Base-by-base conservation (phyloP, 1,284 basidiomycete genomes). In the Ceratobasidium theobromae region DNA sequence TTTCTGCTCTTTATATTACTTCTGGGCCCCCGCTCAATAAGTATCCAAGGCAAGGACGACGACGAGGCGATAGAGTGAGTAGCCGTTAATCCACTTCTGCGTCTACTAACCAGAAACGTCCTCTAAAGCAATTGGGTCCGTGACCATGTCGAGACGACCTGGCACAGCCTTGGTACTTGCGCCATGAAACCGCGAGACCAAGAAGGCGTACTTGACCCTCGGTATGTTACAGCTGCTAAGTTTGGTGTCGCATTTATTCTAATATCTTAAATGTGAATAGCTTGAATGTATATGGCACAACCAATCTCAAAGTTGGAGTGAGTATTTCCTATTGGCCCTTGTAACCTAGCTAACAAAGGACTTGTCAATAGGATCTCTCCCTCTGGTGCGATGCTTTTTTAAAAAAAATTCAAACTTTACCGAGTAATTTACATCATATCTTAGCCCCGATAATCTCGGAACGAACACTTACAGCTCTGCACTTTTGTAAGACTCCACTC, bases 101-200 rank as follows among this genome's bases (percentile, higher is more conserved):
- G 8, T 53, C 18, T 38, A n/a, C 66, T 28, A 11, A 6, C 28
- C 27, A 18, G 11, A 40, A 5, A 21, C 23, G 16, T 21, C 27
- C 49, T 14, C 25, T 40, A 4, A 35, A 51, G 45, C 18, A 62
- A 43, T 40, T 25, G 18, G 38, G 11, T 54, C 48, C 72, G 71
- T 67, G 84, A 87, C 73, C 86, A 87, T 72, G 86, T 88, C 70
- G 86, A 88, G 79, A 88, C 86, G 14, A 88, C 86, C 55, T 88
- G 86, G 86, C 86, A 88, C 77, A 85, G 83, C 72, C 78, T 88
- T 51, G 85, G 85, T 71, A 78, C 77, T 67, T 77, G 72, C 43
- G 84, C 88, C 21, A 91, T 91, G 89, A 87, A 90, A 73, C 88
- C 88, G n/a, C 80, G 84, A 52, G 80, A 82, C 69, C 76, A 89